A percentile compares a stretch with the other conserved stretches of the same genome.
These are phyloP conservation scores for Limonium bicolor DNA, from an alignment of 148 eudicot species.

Conservation along the genomic window DNA sequence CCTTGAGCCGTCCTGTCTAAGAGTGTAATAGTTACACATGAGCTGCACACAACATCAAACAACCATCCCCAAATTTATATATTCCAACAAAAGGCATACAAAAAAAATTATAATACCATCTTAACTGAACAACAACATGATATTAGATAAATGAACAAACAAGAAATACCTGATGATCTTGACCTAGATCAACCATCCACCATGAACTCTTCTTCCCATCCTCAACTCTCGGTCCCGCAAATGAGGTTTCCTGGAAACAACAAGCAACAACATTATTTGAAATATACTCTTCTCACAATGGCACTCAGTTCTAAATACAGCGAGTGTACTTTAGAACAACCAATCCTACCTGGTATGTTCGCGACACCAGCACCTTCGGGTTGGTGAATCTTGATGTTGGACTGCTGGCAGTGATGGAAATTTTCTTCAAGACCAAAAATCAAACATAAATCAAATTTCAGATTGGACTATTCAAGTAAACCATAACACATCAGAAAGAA, in stretches of 20 bases:
- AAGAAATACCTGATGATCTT: conserved; percentile 78
- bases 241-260: conserved; percentile 56
- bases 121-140: background rate
- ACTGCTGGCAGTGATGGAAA: conserved; percentile 57
- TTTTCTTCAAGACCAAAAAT: conserved; percentile 36
- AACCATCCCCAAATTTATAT: background rate
- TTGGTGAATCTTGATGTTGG: conserved; percentile 81
- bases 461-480: background rate
- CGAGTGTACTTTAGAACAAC: no score
- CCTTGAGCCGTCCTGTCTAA: conserved; percentile 83
- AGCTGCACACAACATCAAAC: conserved; percentile 45
- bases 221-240: conserved; percentile 72
- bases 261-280: no score
- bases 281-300: background rate
- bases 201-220: conserved; percentile 61
- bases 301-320: no score
- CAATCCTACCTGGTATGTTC: conserved; percentile 67
- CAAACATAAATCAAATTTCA: background rate
- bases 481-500: background rate
- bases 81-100: background rate
- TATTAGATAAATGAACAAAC: background rate
- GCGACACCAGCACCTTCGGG: conserved; percentile 77
- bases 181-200: conserved; percentile 89
- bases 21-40: conserved; percentile 86
- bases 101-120: background rate